phyloP scores from a whole-genome alignment of 306 rosid species.

The Prunus salicina region DNA sequence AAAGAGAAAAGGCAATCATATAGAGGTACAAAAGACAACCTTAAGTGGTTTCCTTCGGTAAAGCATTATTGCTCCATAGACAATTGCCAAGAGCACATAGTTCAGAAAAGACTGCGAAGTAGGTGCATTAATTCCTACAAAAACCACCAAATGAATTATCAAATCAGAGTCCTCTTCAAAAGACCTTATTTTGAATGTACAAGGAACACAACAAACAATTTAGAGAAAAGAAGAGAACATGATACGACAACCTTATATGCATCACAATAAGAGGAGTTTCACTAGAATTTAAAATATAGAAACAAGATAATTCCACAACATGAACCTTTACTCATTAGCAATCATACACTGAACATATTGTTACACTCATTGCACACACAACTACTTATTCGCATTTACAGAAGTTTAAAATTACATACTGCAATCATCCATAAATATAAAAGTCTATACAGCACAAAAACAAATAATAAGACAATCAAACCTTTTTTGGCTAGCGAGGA shows the following conservation, averaged over 20 bases:
- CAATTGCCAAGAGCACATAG: conserved; percentile 70
- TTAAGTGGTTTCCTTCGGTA: conserved; percentile 65
- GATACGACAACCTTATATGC: neutral
- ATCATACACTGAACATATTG: neutral
- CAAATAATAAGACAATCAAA: conserved; percentile 5
- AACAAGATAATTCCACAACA: neutral
- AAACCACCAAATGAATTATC: conserved; percentile 8
- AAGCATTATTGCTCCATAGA: conserved; percentile 58
- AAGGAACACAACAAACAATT: neutral
- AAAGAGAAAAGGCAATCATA: neutral
- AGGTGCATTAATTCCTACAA: conserved; percentile 76
- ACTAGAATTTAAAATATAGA: neutral
- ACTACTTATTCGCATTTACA: neutral
- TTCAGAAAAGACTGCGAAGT: conserved; percentile 88
- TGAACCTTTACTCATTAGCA: neutral
- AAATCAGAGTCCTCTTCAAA: conserved; percentile 1
- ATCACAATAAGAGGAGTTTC: neutral
- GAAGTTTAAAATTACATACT: neutral
- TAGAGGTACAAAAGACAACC: conserved; percentile 41
- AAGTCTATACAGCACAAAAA: neutral
- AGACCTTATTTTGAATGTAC: neutral
- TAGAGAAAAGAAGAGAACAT: neutral
- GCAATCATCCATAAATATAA: neutral
- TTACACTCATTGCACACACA: neutral
- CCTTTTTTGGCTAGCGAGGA: conserved; percentile 86